phyloP scores from a whole-genome alignment of 331 rosid genomes.

The Telfairia occidentalis region DNA sequence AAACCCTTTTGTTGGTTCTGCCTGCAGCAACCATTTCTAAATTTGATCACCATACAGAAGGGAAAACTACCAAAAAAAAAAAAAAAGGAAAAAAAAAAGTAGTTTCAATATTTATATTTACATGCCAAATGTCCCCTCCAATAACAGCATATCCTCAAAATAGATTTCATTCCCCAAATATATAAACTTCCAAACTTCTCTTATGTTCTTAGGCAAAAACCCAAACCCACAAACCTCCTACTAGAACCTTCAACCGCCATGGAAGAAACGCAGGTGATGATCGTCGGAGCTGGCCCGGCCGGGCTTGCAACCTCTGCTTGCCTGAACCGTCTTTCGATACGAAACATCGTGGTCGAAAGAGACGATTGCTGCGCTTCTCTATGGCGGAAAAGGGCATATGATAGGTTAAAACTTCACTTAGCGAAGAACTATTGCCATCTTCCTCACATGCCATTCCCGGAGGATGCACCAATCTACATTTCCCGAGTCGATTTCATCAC shows the following conservation, averaged over 20 bases:
- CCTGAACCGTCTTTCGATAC: slow-evolving; percentile 28
- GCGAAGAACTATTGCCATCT: slow-evolving; percentile 41
- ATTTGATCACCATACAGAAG: not conserved
- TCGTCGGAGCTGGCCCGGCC: slow-evolving; percentile 60
- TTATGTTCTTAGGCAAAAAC: not conserved
- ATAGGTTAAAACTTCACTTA: slow-evolving; percentile 52
- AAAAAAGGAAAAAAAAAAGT: not conserved
- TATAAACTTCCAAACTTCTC: not conserved
- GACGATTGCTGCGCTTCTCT: slow-evolving; percentile 47
- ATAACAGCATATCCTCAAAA: not conserved
- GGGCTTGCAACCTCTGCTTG: slow-evolving; percentile 54
- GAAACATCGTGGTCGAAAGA: slow-evolving; percentile 39
- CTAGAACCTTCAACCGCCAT: not conserved
- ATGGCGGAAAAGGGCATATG: slow-evolving; percentile 50
- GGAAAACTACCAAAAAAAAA: no score
- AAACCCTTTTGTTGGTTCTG: not conserved
- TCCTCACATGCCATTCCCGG: slow-evolving; percentile 34
- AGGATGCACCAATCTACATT: slow-evolving; percentile 25
- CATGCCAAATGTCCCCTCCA: not conserved
- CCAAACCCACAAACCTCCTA: not conserved
- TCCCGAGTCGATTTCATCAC: slow-evolving; percentile 27
- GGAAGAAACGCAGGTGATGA: slow-evolving; percentile 33
- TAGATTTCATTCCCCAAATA: not conserved
- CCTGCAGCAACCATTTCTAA: not conserved
- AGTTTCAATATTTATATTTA: not conserved